A percentile compares a stretch with the other conserved stretches of the same genome.
These are phyloP conservation scores for Sistotremastrum suecicum DNA, from an alignment of 768 basidiomycete genomes.

Conservation along the genomic window DNA sequence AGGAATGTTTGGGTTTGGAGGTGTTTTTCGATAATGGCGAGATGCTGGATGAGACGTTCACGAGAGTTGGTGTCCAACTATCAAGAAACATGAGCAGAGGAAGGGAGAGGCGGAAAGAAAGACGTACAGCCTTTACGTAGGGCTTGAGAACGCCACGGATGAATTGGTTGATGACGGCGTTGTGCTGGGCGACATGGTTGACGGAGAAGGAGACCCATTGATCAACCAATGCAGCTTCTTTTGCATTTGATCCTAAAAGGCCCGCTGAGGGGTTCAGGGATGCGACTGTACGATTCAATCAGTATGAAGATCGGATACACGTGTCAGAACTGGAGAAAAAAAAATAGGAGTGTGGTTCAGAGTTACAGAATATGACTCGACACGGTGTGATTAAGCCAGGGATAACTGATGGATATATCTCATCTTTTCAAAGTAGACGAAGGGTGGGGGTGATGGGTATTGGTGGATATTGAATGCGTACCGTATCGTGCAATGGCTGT, in stretches of 20 bases:
- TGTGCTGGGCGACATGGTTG: conserved; percentile 14
- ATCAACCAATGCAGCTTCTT: conserved; percentile 24
- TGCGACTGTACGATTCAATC: conserved; percentile 44
- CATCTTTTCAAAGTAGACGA: conserved; percentile 8
- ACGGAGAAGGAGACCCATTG: conserved; percentile 27
- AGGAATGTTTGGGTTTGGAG: conserved; percentile 30
- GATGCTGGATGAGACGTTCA: conserved; percentile 11
- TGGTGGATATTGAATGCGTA: conserved; percentile 32
- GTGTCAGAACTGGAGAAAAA: neutral
- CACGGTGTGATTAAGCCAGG: conserved; percentile 51
- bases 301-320: conserved; percentile 2
- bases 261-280: conserved; percentile 59
- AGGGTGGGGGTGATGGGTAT: neutral
- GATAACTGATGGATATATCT: conserved; percentile 40
- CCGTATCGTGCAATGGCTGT: conserved; percentile 75
- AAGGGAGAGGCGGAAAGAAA: too few relatives aligned
- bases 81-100: neutral
- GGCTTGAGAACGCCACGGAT: conserved; percentile 18
- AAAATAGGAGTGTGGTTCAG: conserved; percentile 16
- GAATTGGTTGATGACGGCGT: conserved; percentile 9
- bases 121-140: conserved; percentile 25
- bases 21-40: conserved; percentile 22
- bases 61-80: conserved; percentile 10
- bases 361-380: conserved; percentile 33
- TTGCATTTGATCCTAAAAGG: conserved; percentile 49